phyloP scores from a whole-genome alignment of 2,329 filamentous ascomycete genomes.

The Ascocoryne sarcoides region DNA sequence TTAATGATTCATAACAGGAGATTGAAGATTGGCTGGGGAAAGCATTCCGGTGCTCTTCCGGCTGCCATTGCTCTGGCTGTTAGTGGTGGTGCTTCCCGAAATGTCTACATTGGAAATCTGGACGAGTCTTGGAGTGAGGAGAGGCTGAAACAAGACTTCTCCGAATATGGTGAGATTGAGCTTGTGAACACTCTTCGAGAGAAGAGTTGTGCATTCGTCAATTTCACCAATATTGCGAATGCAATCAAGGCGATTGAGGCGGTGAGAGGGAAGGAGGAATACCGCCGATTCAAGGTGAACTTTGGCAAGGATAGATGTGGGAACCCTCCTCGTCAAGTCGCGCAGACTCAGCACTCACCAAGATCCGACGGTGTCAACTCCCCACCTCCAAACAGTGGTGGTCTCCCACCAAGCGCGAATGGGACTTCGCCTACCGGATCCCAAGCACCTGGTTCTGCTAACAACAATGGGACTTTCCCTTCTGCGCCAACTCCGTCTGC shows the following conservation, averaged over 20 bases:
- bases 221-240: conserved; percentile 99
- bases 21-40: conserved; percentile 98
- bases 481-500: conserved; percentile 56
- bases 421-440: conserved; percentile 27
- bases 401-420: conserved; percentile 25
- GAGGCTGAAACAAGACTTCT: conserved; percentile 89
- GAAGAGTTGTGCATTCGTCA: conserved; percentile 99
- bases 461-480: conserved; percentile 37
- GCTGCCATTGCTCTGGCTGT: conserved; percentile 94
- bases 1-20: conserved; percentile 98
- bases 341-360: conserved; percentile 56
- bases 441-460: conserved; percentile 41
- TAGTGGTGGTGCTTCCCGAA: conserved; percentile 92
- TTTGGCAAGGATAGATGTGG: conserved; percentile 98
- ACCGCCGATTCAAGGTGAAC: conserved; percentile 98
- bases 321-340: conserved; percentile 83
- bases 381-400: conserved; percentile 36
- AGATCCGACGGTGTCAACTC: conserved; percentile 51
- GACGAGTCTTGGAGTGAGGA: conserved; percentile 98
- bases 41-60: conserved; percentile 93
- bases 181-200: conserved; percentile 92
- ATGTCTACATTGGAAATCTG: conserved; percentile 95
- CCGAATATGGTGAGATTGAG: conserved; percentile 96
- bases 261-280: conserved; percentile 88
- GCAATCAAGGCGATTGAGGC: conserved; percentile 99